Evolutionary conservation across 331 rosid species (phyloP).

Genomic region (Malus hybrid): DNA sequence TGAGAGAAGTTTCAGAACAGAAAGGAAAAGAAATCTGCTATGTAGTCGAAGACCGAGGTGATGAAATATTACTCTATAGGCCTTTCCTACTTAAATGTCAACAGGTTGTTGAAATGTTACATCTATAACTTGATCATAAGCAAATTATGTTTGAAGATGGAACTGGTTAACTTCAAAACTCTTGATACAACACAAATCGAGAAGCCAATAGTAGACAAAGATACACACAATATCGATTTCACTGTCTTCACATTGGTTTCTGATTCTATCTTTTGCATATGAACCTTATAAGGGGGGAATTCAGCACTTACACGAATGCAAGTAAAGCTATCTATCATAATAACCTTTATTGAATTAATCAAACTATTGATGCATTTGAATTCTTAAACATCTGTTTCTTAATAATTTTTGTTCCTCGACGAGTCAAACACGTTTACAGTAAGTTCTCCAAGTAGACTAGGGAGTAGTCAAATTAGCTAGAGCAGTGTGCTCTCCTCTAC

Average conservation of each 20-base stretch:
- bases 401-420: background rate
- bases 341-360: background rate
- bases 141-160: background rate
- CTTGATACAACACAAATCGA: background rate
- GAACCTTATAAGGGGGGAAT: background rate
- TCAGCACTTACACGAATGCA: background rate
- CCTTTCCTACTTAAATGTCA: background rate
- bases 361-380: background rate
- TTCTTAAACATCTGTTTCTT: background rate
- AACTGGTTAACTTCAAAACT: background rate
- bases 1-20: background rate
- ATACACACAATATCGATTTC: background rate
- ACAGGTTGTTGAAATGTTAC: background rate
- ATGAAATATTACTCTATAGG: too few species aligned
- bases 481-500: too few species aligned
- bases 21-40: background rate
- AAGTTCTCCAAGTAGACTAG: too few species aligned
- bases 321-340: background rate
- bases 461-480: too few species aligned
- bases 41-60: too few species aligned
- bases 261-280: background rate
- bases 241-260: background rate
- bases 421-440: background rate
- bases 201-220: background rate
- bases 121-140: background rate